These are phyloP conservation scores for Fusarium tupiense DNA, from an alignment of 2,329 filamentous ascomycete species.

Conservation along the genomic window DNA sequence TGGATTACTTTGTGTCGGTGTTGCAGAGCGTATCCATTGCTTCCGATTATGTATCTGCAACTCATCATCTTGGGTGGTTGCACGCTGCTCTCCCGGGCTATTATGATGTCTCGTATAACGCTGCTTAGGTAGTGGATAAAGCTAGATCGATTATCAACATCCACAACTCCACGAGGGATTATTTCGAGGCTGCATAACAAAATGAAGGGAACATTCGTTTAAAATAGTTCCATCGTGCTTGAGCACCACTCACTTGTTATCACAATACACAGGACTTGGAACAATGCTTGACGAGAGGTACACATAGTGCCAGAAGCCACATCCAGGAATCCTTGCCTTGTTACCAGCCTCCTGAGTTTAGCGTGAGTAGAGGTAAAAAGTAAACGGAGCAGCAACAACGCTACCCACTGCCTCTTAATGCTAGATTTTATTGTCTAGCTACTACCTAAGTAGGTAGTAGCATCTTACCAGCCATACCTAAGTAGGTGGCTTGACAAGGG, in stretches of 20 bases:
- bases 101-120: background rate
- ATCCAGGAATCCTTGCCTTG: conserved; percentile 13
- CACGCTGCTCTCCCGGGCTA: background rate
- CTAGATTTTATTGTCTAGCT: conserved; percentile 14
- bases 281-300: background rate
- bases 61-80: background rate
- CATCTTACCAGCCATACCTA: conserved; percentile 2
- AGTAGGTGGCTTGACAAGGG: conserved; percentile 10
- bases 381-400: background rate
- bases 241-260: background rate
- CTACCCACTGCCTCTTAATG: background rate
- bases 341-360: conserved; percentile 37
- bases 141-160: background rate
- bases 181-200: background rate
- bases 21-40: background rate
- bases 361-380: conserved; percentile 4
- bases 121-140: background rate
- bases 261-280: background rate
- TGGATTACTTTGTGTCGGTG: conserved; percentile 3
- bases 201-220: background rate
- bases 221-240: background rate
- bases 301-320: background rate
- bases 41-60: background rate
- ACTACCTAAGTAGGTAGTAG: background rate
- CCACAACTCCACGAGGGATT: background rate